These are phyloP conservation scores for Lunasporangiospora selenospora DNA, from an alignment of 192 early-diverging fungal genomes.

Conservation along the genomic window DNA sequence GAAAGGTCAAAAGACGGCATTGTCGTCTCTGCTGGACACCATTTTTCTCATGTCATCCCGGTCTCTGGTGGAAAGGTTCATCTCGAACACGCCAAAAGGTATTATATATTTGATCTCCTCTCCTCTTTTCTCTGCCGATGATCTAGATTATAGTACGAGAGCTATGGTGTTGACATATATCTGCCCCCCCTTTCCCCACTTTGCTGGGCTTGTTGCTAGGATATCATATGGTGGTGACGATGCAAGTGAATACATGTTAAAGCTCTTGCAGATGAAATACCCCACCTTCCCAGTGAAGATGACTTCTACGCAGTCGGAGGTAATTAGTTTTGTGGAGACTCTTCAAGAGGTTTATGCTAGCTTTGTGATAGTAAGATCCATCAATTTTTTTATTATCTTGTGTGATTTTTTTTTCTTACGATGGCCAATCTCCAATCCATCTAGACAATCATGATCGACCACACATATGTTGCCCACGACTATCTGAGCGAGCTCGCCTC, in stretches of 20 bases:
- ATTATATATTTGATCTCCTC: too few species aligned
- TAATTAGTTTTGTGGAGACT: constrained; percentile 8
- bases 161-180: neutral
- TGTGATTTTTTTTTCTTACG: too few species aligned
- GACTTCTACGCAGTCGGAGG: constrained; percentile 74
- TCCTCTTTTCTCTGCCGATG: neutral
- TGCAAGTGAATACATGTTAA: constrained; percentile 83
- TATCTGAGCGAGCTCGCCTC: constrained; percentile 73
- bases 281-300: constrained; percentile 87
- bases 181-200: neutral
- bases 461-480: constrained; percentile 76
- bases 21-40: constrained; percentile 75
- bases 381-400: constrained; percentile 4
- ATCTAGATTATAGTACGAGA: neutral
- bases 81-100: constrained; percentile 78
- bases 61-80: constrained; percentile 65
- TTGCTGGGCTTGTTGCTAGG: constrained; percentile 33
- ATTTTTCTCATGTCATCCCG: constrained; percentile 79
- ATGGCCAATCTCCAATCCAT: neutral
- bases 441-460: constrained; percentile 72
- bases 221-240: constrained; percentile 81
- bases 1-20: constrained; percentile 69
- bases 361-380: neutral
- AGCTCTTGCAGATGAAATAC: constrained; percentile 91
- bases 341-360: neutral